Percentiles rank a stretch among this genome's conserved stretches.
phyloP scores from a whole-genome alignment of 352 stramenopile species.

The Globisporangium ultimum region DNA sequence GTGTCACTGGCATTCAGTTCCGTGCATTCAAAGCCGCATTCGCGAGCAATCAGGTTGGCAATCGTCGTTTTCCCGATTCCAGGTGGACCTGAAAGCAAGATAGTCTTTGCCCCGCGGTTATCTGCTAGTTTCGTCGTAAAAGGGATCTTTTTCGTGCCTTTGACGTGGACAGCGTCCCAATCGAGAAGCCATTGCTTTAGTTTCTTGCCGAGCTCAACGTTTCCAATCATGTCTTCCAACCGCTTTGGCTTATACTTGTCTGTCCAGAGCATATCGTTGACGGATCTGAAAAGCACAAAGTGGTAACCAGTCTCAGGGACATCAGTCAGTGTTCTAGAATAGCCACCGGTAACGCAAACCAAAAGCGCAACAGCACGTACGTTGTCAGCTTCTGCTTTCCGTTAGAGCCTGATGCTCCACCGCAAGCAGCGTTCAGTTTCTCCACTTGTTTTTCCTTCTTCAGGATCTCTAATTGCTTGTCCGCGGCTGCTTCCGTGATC shows the following conservation, averaged over 20 bases:
- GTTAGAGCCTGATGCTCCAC: conserved; percentile 29
- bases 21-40: conserved; percentile 91
- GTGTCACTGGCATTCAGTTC: conserved; percentile 98
- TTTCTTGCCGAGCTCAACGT: conserved; percentile 88
- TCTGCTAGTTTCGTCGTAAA: conserved; percentile 74
- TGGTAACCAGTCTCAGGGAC: neutral
- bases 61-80: conserved; percentile 97
- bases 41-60: conserved; percentile 89
- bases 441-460: conserved; percentile 53
- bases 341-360: conserved; percentile 1
- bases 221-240: conserved; percentile 92
- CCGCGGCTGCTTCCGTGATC: conserved; percentile 62
- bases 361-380: conserved; percentile 17
- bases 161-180: conserved; percentile 81
- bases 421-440: conserved; percentile 45
- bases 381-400: conserved; percentile 51
- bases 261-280: conserved; percentile 88
- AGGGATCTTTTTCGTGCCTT: conserved; percentile 78
- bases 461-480: conserved; percentile 56
- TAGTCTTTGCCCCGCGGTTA: conserved; percentile 91
- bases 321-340: conserved; percentile 1
- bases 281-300: conserved; percentile 7
- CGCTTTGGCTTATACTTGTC: conserved; percentile 96
- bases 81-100: conserved; percentile 95
- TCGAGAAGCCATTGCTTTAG: conserved; percentile 84